Conservation (phyloP, 75 land plant genomes). For the Sequoiadendron giganteum region DNA sequence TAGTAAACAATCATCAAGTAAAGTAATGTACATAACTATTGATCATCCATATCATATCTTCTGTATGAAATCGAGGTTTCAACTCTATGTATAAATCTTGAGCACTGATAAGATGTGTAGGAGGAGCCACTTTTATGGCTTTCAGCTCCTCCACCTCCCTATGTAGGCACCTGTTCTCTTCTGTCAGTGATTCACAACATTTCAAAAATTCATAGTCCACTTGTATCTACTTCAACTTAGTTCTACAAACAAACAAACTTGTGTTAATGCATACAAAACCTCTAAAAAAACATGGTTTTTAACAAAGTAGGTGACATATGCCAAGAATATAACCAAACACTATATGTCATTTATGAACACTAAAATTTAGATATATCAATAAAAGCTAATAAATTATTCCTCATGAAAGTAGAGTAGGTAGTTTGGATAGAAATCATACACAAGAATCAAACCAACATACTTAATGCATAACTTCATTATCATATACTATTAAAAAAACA, state of each 20-base stretch:
- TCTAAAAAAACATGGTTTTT: not conserved
- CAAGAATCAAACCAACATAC: not conserved
- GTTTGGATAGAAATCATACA: not conserved
- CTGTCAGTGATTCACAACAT: conserved; percentile 66
- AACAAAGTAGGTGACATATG: not conserved
- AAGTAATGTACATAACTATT: conserved; percentile 6
- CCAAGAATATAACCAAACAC: not conserved
- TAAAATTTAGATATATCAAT: not conserved
- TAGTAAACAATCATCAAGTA: not conserved
- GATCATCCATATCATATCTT: conserved; percentile 65
- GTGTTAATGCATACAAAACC: not conserved
- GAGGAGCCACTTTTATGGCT: conserved; percentile 57
- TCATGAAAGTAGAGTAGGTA: not conserved
- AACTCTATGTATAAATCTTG: conserved; percentile 58
- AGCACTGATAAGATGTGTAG: conserved; percentile 28
- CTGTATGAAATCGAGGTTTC: conserved; percentile 79
- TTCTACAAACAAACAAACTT: conserved; percentile 31
- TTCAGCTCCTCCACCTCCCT: conserved; percentile 71
- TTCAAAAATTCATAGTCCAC: conserved; percentile 73
- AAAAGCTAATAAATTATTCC: not conserved
- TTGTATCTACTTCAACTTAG: conserved; percentile 76
- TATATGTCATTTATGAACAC: not conserved
- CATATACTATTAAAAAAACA: not conserved
- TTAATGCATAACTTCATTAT: not conserved
- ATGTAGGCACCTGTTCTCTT: conserved; percentile 59